A percentile compares a stretch with the other conserved stretches of the same genome.
phyloP scores from a whole-genome alignment of 345 rosid species.

The Iberis pinnata region DNA sequence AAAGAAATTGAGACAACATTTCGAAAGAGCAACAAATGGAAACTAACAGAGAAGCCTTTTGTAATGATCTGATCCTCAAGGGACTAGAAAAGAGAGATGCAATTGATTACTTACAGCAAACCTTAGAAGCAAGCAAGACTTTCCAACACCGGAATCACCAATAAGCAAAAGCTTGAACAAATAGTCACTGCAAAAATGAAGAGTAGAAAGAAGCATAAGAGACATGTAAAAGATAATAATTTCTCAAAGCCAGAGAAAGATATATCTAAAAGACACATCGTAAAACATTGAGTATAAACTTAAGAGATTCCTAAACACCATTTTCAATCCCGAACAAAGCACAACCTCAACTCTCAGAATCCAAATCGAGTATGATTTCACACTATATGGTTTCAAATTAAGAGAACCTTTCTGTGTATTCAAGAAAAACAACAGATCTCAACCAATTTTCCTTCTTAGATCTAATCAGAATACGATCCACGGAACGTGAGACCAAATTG shows the following conservation, averaged over 20 bases:
- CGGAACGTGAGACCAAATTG: neutral
- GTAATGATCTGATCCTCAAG: neutral
- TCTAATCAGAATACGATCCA: constrained; percentile 18
- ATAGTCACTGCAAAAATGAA: constrained; percentile 29
- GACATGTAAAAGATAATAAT: neutral
- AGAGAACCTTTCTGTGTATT: neutral
- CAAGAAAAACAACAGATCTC: constrained; percentile 11
- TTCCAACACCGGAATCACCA: constrained; percentile 45
- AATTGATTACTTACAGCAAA: constrained; percentile 36
- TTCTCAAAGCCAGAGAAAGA: neutral
- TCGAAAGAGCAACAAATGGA: neutral
- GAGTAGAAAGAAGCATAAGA: constrained; percentile 1
- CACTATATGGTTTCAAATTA: neutral
- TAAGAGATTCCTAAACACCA: no score
- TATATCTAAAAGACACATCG: no score
- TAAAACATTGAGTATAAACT: no score
- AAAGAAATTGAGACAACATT: neutral
- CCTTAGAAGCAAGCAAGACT: constrained; percentile 40
- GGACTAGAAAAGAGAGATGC: neutral
- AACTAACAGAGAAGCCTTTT: neutral
- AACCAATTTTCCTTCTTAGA: constrained; percentile 2
- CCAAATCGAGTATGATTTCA: neutral
- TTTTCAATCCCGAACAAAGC: neutral
- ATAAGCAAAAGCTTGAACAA: constrained; percentile 39
- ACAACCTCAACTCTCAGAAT: constrained; percentile 8